Evolutionary conservation across 2,329 filamentous ascomycete species (phyloP), one percentile per base, ranked within the genome.

Genomic region (Gremmenia infestans): DNA sequence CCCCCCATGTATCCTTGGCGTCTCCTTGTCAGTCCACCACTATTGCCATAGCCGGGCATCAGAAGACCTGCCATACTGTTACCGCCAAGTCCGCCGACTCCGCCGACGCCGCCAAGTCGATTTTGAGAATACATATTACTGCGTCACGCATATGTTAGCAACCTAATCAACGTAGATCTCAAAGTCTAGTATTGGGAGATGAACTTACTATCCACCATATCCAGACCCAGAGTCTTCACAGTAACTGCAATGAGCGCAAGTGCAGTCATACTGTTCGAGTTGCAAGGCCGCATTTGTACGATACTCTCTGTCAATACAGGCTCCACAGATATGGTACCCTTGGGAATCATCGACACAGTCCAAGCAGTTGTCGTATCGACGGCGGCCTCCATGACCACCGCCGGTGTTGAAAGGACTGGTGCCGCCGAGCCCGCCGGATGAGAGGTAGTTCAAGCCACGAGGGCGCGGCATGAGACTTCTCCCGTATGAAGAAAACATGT

Each of bases 311-410:
- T 17, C 40, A 25, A 43, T n/a, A 25, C 55, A 57, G 17, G 47
- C 35, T 15, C 14, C 32, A 35, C 55, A 57, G 9, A 51, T 19
- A 28, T 53, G 50, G 14, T 35, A 22, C 5, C 55, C 55, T 14
- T 37, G 23, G 12, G n/a, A 40, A 12, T 22, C 12, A 9, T 47
- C 46, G n/a, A 40, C 50, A 17, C 55, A 57, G 35, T 53, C 55
- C n/a, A 36, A 53, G 35, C 50, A 57, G 17, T 25, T 28, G 5
- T 57, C 55, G 35, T 50, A 54, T 28, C 43, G 32, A 22, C 35
- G 42, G 14, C 45, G 45, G 12, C 42, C 19, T 14, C 17, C 12
- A 32, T 15, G 9, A 28, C 45, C 45, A 3, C 22, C 14, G 45
- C 22, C 5, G 45, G 19, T 23, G 45, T 17, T 32, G 22, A 47